Evolutionary conservation across 495 filamentous ascomycete species (phyloP), one percentile per base, ranked within the genome.

Genomic region (Gamarada debralockiae): DNA sequence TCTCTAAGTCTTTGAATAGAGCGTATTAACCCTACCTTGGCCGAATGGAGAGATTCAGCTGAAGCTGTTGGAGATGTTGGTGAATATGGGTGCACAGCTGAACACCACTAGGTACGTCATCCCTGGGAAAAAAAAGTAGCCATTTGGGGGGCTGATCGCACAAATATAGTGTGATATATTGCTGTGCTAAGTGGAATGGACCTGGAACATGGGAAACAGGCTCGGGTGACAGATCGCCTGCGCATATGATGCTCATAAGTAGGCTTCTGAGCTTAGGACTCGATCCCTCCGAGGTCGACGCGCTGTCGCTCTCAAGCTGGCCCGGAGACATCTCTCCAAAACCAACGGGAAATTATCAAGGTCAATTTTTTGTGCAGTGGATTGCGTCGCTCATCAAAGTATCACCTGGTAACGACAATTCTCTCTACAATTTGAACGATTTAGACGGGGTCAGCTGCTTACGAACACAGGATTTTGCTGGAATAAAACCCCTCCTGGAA

Each of bases 281-380:
- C 25, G 31, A 50, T 38, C 3, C 47, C 0, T 22, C 17, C 17
- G 47, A 37, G n/a, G n/a, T 51, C 3, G 34, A 51, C n/a, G 37
- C 0, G 3, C 21, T 17, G 8, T 22, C 22, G 15, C 24, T 45
- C 9, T 20, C 13, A 45, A 5, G 13, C 13, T 45, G 15, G 42
- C 42, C 42, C 10, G 15, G 13, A 6, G 6, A 5, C 8, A 7
- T 5, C 21, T 25, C 23, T 8, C 18, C 17, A 34, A 6, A 22
- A 3, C 9, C 42, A 5, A 7, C 7, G 7, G 22, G 42, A 21
- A n/a, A 21, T 4, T 4, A 45, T 21, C 31, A 8, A 34, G 49
- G 43, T 23, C 38, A 36, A 4, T 43, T 52, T 21, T 52, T 52
- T 22, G 24, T 52, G 3, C 14, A 52, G 5, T 52, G 49, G 49